Percentiles rank a stretch among this genome's conserved stretches.
phyloP scores from a whole-genome alignment of 495 filamentous ascomycete genomes.

The Hypoxylon intermedium region DNA sequence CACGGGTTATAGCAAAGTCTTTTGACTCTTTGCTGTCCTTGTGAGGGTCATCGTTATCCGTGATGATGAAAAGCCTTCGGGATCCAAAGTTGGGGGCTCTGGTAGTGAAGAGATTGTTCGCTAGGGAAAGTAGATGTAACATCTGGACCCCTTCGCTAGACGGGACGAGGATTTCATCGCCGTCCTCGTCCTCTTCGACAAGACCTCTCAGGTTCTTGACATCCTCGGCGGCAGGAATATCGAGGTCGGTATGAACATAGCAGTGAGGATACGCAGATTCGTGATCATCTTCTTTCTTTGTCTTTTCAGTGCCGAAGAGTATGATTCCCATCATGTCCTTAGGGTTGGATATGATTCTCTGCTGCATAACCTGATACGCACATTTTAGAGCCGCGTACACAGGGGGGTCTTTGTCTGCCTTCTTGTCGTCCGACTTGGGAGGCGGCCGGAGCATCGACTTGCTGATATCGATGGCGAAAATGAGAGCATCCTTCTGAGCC shows the following conservation, averaged over 20 bases:
- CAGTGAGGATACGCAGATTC: slow-evolving; percentile 83
- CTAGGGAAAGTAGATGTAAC: slow-evolving; percentile 91
- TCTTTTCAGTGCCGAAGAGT: slow-evolving; percentile 89
- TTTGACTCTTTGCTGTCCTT: slow-evolving; percentile 70
- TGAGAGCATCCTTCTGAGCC: slow-evolving; percentile 90
- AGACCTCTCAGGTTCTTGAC: slow-evolving; percentile 79
- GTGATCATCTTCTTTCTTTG: slow-evolving; percentile 78
- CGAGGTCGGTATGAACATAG: slow-evolving; percentile 88
- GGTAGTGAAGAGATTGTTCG: slow-evolving; percentile 95
- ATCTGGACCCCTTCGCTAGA: slow-evolving; percentile 76
- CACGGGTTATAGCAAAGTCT: slow-evolving; percentile 80
- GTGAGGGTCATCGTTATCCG: slow-evolving; percentile 92
- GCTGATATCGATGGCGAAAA: slow-evolving; percentile 96
- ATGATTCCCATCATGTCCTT: slow-evolving; percentile 97
- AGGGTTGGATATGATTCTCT: slow-evolving; percentile 95
- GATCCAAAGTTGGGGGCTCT: slow-evolving; percentile 95
- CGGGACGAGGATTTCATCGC: slow-evolving; percentile 71
- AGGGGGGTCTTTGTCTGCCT: slow-evolving; percentile 73
- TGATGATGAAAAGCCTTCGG: slow-evolving; percentile 90
- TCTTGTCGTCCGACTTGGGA: slow-evolving; percentile 69
- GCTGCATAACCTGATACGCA: slow-evolving; percentile 94
- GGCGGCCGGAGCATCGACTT: slow-evolving; percentile 83
- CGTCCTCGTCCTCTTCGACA: slow-evolving; percentile 74
- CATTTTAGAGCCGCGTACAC: slow-evolving; percentile 87
- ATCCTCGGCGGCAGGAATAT: slow-evolving; percentile 83